Evolutionary conservation across 208 protist genomes (phyloP), one percentile per base, ranked within the genome.

Genomic region (Trypanosoma vivax): DNA sequence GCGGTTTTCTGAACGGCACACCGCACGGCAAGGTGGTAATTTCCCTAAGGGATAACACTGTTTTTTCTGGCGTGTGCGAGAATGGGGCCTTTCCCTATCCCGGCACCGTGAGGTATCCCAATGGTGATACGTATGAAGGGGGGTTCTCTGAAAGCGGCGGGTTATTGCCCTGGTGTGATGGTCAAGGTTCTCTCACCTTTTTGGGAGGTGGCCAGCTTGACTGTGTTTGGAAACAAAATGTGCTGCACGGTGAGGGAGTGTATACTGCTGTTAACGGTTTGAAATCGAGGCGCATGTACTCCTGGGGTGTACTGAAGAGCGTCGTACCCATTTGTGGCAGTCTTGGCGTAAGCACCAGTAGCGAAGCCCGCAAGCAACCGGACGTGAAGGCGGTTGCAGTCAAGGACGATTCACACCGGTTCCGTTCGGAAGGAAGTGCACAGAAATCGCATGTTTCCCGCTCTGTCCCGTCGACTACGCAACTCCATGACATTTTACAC

Each of bases 171-270:
- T 68, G 85, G 50, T 73, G 81, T 2, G 77, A 92, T 55, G 85
- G 85, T 31, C 42, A 69, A 25, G 85, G 85, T 29, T 31, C 57
- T 0, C 86, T 80, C 53, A 78, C 47, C n/a, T 92, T 89, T 59
- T 63, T 73, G 18, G 85, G 89, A 53, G 85, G 85, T 16, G 79
- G 81, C 49, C 31, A 58, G 35, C 65, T 92, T 28, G 54, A 56
- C 45, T 92, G 85, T 55, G 81, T 66, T 42, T 92, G 85, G 85
- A 52, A 68, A 33, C 80, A 86, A 47, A 85, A 88, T 50, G 74
- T 92, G 5, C 70, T 92, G 7, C 59, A 88, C 54, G 85, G 85
- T 10, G 55, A 76, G 10, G 85, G 85, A 16, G 64, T 68, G 5
- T 87, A 89, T 70, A 85, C 49, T 1, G 64, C 70, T 0, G 33